phyloP scores from a whole-genome alignment of 2,329 filamentous ascomycete species.

The Colletotrichum zoysiae region DNA sequence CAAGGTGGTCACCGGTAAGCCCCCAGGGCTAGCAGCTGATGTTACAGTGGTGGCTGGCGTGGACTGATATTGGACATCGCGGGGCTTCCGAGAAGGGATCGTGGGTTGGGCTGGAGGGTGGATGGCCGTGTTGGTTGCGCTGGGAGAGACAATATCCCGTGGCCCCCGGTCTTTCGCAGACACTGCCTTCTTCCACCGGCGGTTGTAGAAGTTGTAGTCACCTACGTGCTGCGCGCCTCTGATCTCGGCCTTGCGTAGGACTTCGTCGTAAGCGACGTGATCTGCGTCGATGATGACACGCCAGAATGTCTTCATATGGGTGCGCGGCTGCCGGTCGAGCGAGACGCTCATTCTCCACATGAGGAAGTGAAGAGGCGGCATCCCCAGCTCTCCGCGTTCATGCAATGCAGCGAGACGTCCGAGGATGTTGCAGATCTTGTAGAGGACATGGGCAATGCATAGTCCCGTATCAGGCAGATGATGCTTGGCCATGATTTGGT shows the following conservation, averaged over 20 bases:
- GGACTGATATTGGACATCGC: not conserved
- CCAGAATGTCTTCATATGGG: conserved; percentile 6
- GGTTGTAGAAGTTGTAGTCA: conserved; percentile 29
- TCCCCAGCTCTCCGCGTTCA: conserved; percentile 46
- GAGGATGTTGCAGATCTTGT: conserved; percentile 51
- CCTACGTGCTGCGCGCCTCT: conserved; percentile 31
- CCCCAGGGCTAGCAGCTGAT: not conserved
- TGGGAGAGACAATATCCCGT: too few species aligned
- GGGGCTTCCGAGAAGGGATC: not conserved
- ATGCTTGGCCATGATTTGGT: conserved; percentile 52
- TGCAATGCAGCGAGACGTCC: conserved; percentile 48
- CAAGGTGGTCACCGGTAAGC: not conserved
- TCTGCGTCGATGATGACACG: conserved; percentile 20
- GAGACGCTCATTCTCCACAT: conserved; percentile 49
- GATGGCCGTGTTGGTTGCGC: too few species aligned
- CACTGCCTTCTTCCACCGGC: not conserved
- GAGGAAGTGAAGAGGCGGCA: conserved; percentile 56
- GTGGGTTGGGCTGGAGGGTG: not conserved
- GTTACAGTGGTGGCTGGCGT: not conserved
- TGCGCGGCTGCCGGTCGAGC: conserved; percentile 18
- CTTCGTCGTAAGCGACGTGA: conserved; percentile 14
- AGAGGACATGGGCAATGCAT: conserved; percentile 53
- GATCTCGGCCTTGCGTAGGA: conserved; percentile 27
- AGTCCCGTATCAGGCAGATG: conserved; percentile 50
- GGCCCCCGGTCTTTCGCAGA: not conserved